Evolutionary conservation across 1,284 basidiomycete species (phyloP).

Genomic region (Ceratobasidium sp.): DNA sequence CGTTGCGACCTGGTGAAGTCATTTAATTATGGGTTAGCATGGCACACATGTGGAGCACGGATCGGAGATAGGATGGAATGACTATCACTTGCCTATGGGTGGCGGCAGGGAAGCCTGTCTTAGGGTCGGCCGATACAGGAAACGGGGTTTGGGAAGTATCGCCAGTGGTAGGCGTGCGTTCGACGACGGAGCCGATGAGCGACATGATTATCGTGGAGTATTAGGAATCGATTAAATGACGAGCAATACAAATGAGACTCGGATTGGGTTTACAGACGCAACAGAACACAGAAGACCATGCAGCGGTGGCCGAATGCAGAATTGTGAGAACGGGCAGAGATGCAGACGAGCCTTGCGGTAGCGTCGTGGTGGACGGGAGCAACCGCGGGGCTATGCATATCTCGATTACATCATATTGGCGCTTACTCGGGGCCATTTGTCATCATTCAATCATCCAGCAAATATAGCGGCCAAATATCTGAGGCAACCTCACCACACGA

Average conservation of each 20-base stretch:
- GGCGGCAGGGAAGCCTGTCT: constrained; percentile 42
- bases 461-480: neutral
- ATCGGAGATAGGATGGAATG: neutral
- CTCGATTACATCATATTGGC: neutral
- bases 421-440: constrained; percentile 18
- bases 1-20: constrained; percentile 19
- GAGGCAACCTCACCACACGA: too few species aligned
- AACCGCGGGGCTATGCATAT: neutral
- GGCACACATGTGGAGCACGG: neutral
- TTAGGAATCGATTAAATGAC: neutral
- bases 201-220: constrained; percentile 9
- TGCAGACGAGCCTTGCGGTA: neutral
- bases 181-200: constrained; percentile 39
- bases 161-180: constrained; percentile 20
- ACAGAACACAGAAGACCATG: constrained; percentile 17
- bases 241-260: neutral
- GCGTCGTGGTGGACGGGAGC: neutral
- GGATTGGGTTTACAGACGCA: neutral
- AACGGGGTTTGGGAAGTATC: constrained; percentile 31
- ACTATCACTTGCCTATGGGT: constrained; percentile 37
- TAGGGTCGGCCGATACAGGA: constrained; percentile 38
- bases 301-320: constrained; percentile 5
- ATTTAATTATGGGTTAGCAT: neutral
- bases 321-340: constrained; percentile 5
- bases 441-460: too few species aligned